A percentile compares a stretch with the other conserved stretches of the same genome.
Conservation (phyloP, 2,329 filamentous ascomycete genomes). For the Xylariaceae sp. region DNA sequence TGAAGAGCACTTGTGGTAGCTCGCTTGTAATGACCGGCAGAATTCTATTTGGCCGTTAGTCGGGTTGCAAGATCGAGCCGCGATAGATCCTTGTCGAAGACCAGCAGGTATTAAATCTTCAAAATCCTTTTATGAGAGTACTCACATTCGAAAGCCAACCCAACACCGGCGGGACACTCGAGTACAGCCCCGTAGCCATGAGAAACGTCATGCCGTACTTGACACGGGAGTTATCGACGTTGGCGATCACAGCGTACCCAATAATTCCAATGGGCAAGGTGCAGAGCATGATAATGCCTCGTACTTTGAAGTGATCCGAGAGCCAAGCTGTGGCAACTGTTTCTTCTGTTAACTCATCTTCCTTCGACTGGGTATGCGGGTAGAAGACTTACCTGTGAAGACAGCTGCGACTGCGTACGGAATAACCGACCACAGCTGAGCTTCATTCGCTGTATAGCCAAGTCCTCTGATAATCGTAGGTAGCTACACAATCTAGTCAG, state of each 20-base stretch:
- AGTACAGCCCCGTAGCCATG: conserved; percentile 63
- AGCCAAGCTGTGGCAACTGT: conserved; percentile 50
- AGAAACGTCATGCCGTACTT: conserved; percentile 65
- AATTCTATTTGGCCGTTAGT: conserved; percentile 41
- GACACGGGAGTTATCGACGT: conserved; percentile 48
- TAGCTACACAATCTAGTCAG: conserved; percentile 36
- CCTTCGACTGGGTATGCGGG: conserved; percentile 1
- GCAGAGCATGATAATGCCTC: conserved; percentile 59
- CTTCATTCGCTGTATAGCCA: conserved; percentile 51
- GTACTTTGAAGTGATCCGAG: conserved; percentile 57
- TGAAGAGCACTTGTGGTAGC: conserved; percentile 64
- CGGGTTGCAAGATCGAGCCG: background rate
- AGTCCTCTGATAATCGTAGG: conserved; percentile 62
- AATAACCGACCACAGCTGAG: conserved; percentile 61
- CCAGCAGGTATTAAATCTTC: background rate
- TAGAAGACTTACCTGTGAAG: conserved; percentile 41
- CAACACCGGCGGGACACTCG: conserved; percentile 58
- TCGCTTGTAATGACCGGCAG: conserved; percentile 65
- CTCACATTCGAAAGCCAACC: conserved; percentile 59
- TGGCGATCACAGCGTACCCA: conserved; percentile 62
- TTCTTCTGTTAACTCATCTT: conserved; percentile 1
- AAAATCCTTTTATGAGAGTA: background rate
- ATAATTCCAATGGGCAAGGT: conserved; percentile 61
- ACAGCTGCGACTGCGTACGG: conserved; percentile 59
- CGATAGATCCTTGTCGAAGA: background rate